Conservation (phyloP, 2,329 filamentous ascomycete species). For the Diaporthe eres region DNA sequence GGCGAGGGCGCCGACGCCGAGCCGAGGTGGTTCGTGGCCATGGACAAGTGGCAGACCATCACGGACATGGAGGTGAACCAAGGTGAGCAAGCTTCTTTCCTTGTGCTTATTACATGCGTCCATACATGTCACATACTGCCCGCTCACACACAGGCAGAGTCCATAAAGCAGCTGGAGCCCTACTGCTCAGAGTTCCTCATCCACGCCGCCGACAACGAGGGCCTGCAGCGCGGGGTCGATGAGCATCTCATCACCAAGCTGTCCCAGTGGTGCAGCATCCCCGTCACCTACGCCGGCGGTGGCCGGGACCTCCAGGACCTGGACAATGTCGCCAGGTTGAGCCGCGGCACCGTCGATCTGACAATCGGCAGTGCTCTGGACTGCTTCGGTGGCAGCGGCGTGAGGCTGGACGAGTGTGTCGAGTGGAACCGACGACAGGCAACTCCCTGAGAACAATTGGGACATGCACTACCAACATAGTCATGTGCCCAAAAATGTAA, state of each 20-base stretch:
- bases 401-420: slow-evolving; percentile 91
- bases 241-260: slow-evolving; percentile 83
- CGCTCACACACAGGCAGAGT: slow-evolving; percentile 67
- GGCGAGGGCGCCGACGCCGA: slow-evolving; percentile 60
- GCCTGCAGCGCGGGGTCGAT: slow-evolving; percentile 91
- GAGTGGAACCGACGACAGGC: slow-evolving; percentile 79
- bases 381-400: slow-evolving; percentile 91
- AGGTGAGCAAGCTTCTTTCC: slow-evolving; percentile 65
- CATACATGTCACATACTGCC: no score
- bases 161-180: slow-evolving; percentile 84
- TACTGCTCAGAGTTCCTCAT: slow-evolving; percentile 98
- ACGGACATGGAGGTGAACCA: slow-evolving; percentile 95
- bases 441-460: not conserved
- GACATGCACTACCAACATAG: not conserved
- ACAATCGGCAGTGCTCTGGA: slow-evolving; percentile 97
- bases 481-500: not conserved
- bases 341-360: slow-evolving; percentile 86
- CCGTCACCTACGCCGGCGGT: slow-evolving; percentile 97
- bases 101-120: not conserved
- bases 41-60: slow-evolving; percentile 99
- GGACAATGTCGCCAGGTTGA: slow-evolving; percentile 83
- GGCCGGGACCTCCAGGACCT: slow-evolving; percentile 86
- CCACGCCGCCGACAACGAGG: slow-evolving; percentile 97
- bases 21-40: slow-evolving; percentile 88
- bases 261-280: slow-evolving; percentile 89